Base-by-base conservation (phyloP, 2,329 filamentous ascomycete species). In the Phialophora verrucosa region DNA sequence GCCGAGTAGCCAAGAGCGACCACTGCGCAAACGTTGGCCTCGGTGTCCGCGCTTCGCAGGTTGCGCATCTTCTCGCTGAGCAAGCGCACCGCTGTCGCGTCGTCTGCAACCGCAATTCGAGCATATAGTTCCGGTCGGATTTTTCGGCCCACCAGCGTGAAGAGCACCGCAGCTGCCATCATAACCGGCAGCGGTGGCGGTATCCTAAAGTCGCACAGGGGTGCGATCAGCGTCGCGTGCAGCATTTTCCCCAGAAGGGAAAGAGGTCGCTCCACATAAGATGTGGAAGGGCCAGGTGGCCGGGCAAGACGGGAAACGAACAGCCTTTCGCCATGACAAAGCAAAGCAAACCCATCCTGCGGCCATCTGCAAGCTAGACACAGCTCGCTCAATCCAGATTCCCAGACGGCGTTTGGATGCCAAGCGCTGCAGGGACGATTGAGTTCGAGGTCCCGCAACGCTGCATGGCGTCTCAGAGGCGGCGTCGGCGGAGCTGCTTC, bases 1-100 rank as follows among this genome's bases (percentile, higher is more conserved):
- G 14, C 29, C 12, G 27, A 35, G n/a, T 56, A 56, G 11, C 29
- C 53, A 1, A 56, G 53, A 17, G 31, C 53, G 5, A 35, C 31
- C 53, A 56, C 53, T 10, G 29, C 23, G 14, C 53, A 35, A 25
- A 56, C n/a, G 17, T 56, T 56, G 10, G 53, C 53, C 53, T 56
- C 53, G 27, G 53, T 56, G 25, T 11, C 53, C 1, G 53, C 53
- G 11, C n/a, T n/a, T n/a, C n/a, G n/a, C n/a, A n/a, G n/a, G 53
- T 35, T n/a, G 31, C 53, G 23, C 53, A 56, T 56, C 53, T 56
- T 29, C 17, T 56, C 53, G 31, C 53, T 35, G 1, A 56, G 31
- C 5, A 56, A n/a, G 8, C 29, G 53, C 53, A 56, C 29, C 25
- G 53, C 53, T 11, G 23, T 56, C 25, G 31, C 29, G 27, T 31